Percentiles rank a stretch among this genome's conserved stretches.
phyloP scores from a whole-genome alignment of 306 rosid genomes.

The Chamaecrista fasciculata region DNA sequence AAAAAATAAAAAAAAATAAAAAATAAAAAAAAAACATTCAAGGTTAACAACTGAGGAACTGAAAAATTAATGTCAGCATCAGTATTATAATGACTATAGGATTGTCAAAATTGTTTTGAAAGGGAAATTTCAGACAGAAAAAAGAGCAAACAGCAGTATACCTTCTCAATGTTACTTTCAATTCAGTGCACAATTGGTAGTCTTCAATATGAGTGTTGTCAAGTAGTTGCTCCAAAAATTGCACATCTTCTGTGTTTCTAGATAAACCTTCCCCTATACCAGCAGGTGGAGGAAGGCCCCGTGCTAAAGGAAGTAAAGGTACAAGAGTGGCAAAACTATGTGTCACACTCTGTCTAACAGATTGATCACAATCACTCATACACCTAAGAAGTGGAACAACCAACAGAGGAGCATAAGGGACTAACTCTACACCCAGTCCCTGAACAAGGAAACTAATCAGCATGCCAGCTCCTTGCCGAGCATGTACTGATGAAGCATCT shows the following conservation, averaged over 20 bases:
- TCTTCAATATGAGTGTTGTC: conserved; percentile 96
- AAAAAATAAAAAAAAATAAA: too few relatives aligned
- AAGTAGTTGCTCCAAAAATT: conserved; percentile 91
- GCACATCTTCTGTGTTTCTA: conserved; percentile 71
- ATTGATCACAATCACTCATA: conserved; percentile 94
- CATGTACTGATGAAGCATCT: conserved; percentile 72
- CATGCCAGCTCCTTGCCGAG: conserved; percentile 98
- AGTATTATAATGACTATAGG: not conserved
- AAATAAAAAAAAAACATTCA: too few relatives aligned
- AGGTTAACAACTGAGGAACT: not conserved
- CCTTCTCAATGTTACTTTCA: conserved; percentile 90
- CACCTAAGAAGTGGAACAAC: conserved; percentile 96
- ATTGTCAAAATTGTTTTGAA: not conserved
- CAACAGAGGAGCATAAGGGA: conserved; percentile 86
- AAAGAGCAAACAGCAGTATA: conserved; percentile 29
- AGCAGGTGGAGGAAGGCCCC: conserved; percentile 89
- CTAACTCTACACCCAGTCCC: conserved; percentile 84
- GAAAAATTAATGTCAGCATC: not conserved
- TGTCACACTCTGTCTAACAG: conserved; percentile 95
- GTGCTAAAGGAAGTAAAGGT: conserved; percentile 95
- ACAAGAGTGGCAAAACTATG: conserved; percentile 99
- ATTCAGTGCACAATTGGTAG: conserved; percentile 69
- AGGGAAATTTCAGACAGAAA: not conserved
- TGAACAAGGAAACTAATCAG: conserved; percentile 94
- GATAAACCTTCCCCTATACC: conserved; percentile 66